Conservation (phyloP, 2,329 filamentous ascomycete genomes). For the Chalaropsis thielavioides region DNA sequence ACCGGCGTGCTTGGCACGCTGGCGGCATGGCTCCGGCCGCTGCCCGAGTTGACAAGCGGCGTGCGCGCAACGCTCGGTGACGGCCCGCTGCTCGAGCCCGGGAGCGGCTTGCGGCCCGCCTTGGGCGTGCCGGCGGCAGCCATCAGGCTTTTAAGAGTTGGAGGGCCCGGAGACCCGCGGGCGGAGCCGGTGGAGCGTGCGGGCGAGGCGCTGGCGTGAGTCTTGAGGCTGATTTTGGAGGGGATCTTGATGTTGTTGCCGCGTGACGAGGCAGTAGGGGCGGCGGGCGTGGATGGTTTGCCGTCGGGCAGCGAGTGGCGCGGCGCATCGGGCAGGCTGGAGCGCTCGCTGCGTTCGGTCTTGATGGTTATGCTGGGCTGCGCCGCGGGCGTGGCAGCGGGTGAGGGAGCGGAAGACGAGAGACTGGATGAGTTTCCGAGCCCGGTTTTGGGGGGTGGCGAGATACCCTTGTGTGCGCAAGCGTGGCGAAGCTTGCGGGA, state of each 20-base stretch:
- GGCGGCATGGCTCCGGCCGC: neutral
- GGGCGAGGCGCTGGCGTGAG: neutral
- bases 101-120: slow-evolving; percentile 12
- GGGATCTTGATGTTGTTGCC: slow-evolving; percentile 14
- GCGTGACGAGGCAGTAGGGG: neutral
- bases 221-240: slow-evolving; percentile 15
- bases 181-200: neutral
- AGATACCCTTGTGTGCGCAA: slow-evolving; percentile 14
- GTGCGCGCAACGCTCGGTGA: neutral
- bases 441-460: slow-evolving; percentile 7
- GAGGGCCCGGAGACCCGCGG: slow-evolving; percentile 7
- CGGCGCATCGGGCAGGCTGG: slow-evolving; percentile 11
- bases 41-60: neutral
- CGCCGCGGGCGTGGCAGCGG: neutral
- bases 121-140: slow-evolving; percentile 12
- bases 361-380: slow-evolving; percentile 13
- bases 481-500: slow-evolving; percentile 13
- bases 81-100: slow-evolving; percentile 3
- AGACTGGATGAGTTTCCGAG: slow-evolving; percentile 6
- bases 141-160: slow-evolving; percentile 15
- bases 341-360: slow-evolving; percentile 14
- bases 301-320: slow-evolving; percentile 11
- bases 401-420: slow-evolving; percentile 8
- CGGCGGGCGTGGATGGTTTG: neutral
- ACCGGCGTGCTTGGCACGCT: neutral